phyloP scores from a whole-genome alignment of 2,329 filamentous ascomycete species.

The Didymella keratinophila region DNA sequence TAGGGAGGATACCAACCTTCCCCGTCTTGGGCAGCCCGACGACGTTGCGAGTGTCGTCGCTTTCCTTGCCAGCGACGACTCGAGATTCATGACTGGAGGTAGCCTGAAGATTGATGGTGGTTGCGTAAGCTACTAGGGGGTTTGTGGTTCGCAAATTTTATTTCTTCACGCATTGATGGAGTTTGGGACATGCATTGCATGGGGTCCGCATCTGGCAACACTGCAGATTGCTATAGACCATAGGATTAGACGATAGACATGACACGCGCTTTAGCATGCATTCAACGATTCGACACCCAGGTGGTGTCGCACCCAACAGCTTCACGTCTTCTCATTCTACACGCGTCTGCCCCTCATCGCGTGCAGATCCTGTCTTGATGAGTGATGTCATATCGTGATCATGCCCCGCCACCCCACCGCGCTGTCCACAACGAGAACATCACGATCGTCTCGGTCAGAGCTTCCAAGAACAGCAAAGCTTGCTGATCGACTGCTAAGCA shows the following conservation, averaged over 20 bases:
- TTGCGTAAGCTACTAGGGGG: slow-evolving; percentile 31
- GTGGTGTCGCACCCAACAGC: slow-evolving; percentile 8
- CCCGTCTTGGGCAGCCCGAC: slow-evolving; percentile 48
- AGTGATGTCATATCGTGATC: slow-evolving; percentile 15
- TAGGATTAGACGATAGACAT: slow-evolving; percentile 22
- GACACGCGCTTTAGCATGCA: slow-evolving; percentile 12
- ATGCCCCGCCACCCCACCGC: slow-evolving; percentile 11
- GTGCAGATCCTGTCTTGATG: slow-evolving; percentile 5
- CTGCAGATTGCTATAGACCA: slow-evolving; percentile 18
- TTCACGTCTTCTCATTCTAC: background rate
- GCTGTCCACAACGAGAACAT: slow-evolving; percentile 3
- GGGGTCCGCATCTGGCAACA: slow-evolving; percentile 20
- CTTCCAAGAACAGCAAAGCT: slow-evolving; percentile 14
- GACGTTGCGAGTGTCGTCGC: slow-evolving; percentile 51
- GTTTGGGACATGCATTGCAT: slow-evolving; percentile 28
- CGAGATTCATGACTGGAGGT: slow-evolving; percentile 51
- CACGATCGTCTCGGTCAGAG: slow-evolving; percentile 10
- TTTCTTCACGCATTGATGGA: slow-evolving; percentile 30
- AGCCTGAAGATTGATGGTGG: slow-evolving; percentile 48
- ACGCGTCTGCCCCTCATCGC: slow-evolving; percentile 10
- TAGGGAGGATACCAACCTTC: slow-evolving; percentile 45
- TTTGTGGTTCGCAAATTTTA: slow-evolving; percentile 23
- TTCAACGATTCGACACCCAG: slow-evolving; percentile 12
- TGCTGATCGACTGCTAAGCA: slow-evolving; percentile 17
- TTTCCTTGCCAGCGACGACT: slow-evolving; percentile 52